Evolutionary conservation across 208 protist species (phyloP).

Genomic region (Leishmania martiniquensis): DNA sequence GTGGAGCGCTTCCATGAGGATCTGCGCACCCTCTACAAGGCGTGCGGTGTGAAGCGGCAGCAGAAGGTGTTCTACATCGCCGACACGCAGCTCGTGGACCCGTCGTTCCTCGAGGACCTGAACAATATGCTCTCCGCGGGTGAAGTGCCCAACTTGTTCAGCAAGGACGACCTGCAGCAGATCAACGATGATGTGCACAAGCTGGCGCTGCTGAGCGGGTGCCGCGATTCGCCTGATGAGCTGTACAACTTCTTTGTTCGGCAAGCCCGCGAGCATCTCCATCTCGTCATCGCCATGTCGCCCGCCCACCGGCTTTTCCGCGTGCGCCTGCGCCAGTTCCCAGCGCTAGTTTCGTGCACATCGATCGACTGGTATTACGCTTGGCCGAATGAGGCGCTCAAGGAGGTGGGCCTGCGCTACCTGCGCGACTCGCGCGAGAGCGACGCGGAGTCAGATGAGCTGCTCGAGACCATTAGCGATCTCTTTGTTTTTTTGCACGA

Average conservation of each 20-base stretch:
- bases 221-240: slow-evolving; percentile 91
- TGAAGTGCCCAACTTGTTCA: slow-evolving; percentile 98
- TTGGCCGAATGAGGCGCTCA: slow-evolving; percentile 98
- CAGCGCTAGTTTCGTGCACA: slow-evolving; percentile 97
- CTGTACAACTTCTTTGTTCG: slow-evolving; percentile 98
- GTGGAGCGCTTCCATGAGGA: slow-evolving; percentile 97
- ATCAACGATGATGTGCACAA: slow-evolving; percentile 94
- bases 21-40: slow-evolving; percentile 96
- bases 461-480: slow-evolving; percentile 80
- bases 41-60: slow-evolving; percentile 94
- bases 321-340: slow-evolving; percentile 97
- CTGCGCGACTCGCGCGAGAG: slow-evolving; percentile 82
- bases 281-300: slow-evolving; percentile 98
- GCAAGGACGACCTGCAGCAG: slow-evolving; percentile 94
- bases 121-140: slow-evolving; percentile 98
- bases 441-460: slow-evolving; percentile 84
- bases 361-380: slow-evolving; percentile 99
- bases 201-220: slow-evolving; percentile 87
- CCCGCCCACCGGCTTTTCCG: slow-evolving; percentile 96
- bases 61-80: slow-evolving; percentile 98
- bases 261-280: slow-evolving; percentile 93
- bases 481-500: slow-evolving; percentile 96
- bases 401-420: slow-evolving; percentile 92
- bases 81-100: slow-evolving; percentile 97
- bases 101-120: slow-evolving; percentile 97